phyloP scores from a whole-genome alignment of 345 rosid genomes.

The Aquilaria sinensis region DNA sequence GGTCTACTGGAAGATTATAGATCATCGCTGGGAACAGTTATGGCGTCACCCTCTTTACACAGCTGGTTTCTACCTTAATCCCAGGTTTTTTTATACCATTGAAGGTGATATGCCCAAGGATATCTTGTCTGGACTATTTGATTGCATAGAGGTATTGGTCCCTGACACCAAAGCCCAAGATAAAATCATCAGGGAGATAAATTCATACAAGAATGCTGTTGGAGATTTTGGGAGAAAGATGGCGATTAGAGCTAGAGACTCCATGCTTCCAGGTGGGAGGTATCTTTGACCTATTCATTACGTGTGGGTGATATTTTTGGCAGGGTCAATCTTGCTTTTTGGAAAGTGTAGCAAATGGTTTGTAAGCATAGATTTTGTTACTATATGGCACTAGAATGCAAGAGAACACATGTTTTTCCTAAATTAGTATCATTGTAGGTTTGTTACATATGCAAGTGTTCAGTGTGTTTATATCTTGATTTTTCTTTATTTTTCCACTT shows the following conservation, averaged over 20 bases:
- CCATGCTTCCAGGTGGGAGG: constrained; percentile 61
- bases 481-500: not conserved
- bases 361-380: not conserved
- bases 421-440: not conserved
- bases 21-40: constrained; percentile 71
- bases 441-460: constrained; percentile 1
- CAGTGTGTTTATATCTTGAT: not conserved
- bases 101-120: constrained; percentile 60
- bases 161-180: constrained; percentile 69
- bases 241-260: constrained; percentile 80
- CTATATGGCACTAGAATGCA: not conserved
- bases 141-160: constrained; percentile 83
- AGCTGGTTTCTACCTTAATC: constrained; percentile 92
- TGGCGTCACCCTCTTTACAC: constrained; percentile 72
- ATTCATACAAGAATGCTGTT: constrained; percentile 59
- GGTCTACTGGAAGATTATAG: constrained; percentile 75
- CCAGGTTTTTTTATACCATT: constrained; percentile 73
- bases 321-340: not conserved
- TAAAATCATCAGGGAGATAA: constrained; percentile 59
- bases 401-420: not conserved
- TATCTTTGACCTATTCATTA: constrained; percentile 1
- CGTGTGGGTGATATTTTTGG: constrained; percentile 7
- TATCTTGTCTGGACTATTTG: constrained; percentile 62
- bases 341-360: not conserved
- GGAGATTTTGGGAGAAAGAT: constrained; percentile 93